Percentiles rank a stretch among this genome's conserved stretches.
phyloP scores from a whole-genome alignment of 345 rosid species.

The Physaria fendleri region DNA sequence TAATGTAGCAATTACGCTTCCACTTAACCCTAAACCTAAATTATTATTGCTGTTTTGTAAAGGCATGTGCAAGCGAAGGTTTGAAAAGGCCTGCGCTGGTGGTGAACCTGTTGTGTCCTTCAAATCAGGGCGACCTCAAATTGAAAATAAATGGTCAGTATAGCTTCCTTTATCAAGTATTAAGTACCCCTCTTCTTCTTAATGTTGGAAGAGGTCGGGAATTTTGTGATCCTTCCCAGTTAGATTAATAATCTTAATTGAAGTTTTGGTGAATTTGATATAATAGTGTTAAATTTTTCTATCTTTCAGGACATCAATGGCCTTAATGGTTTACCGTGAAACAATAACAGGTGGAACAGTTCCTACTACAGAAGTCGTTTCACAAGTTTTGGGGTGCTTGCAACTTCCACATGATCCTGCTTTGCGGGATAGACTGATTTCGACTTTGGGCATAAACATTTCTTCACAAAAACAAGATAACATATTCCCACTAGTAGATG shows the following conservation, averaged over 20 bases:
- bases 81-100: constrained; percentile 46
- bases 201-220: background rate
- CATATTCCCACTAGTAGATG: constrained; percentile 67
- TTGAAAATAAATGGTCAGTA: constrained; percentile 73
- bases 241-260: background rate
- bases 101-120: constrained; percentile 69
- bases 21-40: too few relatives aligned
- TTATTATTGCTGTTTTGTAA: constrained; percentile 11
- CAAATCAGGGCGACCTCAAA: constrained; percentile 53
- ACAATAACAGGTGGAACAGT: constrained; percentile 47
- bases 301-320: constrained; percentile 59
- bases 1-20: background rate
- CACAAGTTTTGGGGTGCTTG: constrained; percentile 84
- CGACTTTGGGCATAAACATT: constrained; percentile 50
- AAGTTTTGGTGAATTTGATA: constrained; percentile 2
- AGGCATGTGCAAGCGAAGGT: constrained; percentile 80
- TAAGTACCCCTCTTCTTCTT: constrained; percentile 4
- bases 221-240: background rate
- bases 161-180: background rate
- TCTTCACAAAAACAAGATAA: constrained; percentile 45
- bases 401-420: constrained; percentile 64
- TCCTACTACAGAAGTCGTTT: constrained; percentile 73
- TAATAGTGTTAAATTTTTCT: background rate
- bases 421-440: constrained; percentile 53
- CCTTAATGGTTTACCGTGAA: constrained; percentile 71